Percentiles rank a stretch among this genome's conserved stretches.
These are phyloP conservation scores for Decorospora gaudefroyi DNA, from an alignment of 2,329 filamentous ascomycete species.

Conservation along the genomic window DNA sequence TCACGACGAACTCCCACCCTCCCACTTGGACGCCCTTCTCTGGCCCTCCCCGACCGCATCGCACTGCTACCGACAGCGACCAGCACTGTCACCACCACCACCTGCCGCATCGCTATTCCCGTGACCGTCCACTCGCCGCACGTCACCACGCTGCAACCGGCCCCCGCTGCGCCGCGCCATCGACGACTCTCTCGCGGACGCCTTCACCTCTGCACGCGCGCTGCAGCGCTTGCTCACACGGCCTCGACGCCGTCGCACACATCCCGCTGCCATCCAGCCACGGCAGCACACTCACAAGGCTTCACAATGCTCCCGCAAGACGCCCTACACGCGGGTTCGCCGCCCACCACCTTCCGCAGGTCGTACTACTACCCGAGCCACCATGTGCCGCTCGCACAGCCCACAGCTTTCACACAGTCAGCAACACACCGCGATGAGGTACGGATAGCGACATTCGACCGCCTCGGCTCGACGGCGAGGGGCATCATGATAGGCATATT, in stretches of 20 bases:
- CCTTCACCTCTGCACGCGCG: constrained; percentile 27
- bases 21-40: constrained; percentile 10
- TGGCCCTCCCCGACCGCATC: constrained; percentile 12
- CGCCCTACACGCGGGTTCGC: constrained; percentile 31
- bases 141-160: constrained; percentile 28
- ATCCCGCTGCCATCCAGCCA: constrained; percentile 7
- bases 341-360: constrained; percentile 41
- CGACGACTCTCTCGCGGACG: constrained; percentile 16
- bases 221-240: constrained; percentile 28
- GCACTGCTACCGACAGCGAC: constrained; percentile 13
- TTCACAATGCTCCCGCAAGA: constrained; percentile 43
- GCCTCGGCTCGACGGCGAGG: constrained; percentile 62
- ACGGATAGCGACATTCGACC: constrained; percentile 32
- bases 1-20: constrained; percentile 15
- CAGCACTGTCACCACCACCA: constrained; percentile 11
- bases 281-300: constrained; percentile 10
- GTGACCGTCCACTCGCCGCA: constrained; percentile 10
- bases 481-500: constrained; percentile 94
- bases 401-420: constrained; percentile 18
- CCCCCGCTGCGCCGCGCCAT: constrained; percentile 30
- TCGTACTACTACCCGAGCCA: constrained; percentile 33
- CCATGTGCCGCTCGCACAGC: constrained; percentile 33
- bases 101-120: no score
- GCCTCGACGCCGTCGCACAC: constrained; percentile 10
- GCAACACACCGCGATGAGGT: constrained; percentile 30